Evolutionary conservation across 2,329 filamentous ascomycete species (phyloP).

Genomic region (Ascochyta fabae): DNA sequence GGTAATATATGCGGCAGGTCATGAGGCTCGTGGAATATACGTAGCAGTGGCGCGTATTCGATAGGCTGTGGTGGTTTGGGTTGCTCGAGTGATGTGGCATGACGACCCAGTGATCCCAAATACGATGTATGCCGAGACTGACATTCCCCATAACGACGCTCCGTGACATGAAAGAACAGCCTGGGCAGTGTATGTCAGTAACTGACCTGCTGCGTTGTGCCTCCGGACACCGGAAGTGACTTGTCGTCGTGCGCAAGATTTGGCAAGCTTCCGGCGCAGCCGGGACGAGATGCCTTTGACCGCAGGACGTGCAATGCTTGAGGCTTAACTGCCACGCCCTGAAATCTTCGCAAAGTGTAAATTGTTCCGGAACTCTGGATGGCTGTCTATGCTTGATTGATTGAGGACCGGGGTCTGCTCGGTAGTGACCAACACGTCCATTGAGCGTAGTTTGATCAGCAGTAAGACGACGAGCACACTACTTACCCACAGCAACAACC

Average conservation of each 20-base stretch:
- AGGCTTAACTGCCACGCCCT: constrained; percentile 27
- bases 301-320: constrained; percentile 26
- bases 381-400: constrained; percentile 17
- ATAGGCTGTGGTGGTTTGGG: not conserved
- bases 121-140: not conserved
- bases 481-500: not conserved
- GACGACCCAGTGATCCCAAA: not conserved
- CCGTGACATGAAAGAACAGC: not conserved
- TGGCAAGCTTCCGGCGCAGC: constrained; percentile 38
- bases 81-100: not conserved
- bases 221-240: not conserved
- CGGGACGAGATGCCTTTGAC: constrained; percentile 43
- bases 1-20: constrained; percentile 27
- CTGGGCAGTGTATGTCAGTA: no score
- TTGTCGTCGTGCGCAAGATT: constrained; percentile 9
- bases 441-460: not conserved
- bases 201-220: not conserved
- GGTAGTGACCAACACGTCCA: constrained; percentile 5
- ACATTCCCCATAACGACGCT: not conserved
- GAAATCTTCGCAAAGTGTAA: constrained; percentile 29
- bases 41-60: constrained; percentile 1
- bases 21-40: constrained; percentile 28
- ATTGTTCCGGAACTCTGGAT: constrained; percentile 31
- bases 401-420: constrained; percentile 9
- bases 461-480: not conserved